Percentiles rank a stretch among this genome's conserved stretches.
Evolutionary conservation across 225 moss, liverwort and hornwort genomes (phyloP).

Genomic region (Ulota crispa): DNA sequence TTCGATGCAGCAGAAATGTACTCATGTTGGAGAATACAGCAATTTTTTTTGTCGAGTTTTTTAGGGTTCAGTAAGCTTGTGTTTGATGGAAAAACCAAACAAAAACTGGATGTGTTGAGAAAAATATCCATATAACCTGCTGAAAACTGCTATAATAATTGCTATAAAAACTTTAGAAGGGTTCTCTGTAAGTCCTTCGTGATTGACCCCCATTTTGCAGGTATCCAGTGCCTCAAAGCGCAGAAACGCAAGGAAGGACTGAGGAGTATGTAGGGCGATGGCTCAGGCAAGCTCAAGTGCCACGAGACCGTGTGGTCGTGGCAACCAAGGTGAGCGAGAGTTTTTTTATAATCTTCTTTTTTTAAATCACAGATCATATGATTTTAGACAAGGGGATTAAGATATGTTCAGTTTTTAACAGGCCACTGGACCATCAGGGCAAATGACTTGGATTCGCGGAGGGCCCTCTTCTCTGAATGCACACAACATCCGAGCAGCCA

Average conservation of each 20-base stretch:
- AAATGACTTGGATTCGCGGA: slow-evolving; percentile 92
- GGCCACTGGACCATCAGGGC: slow-evolving; percentile 84
- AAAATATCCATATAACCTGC: neutral
- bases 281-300: slow-evolving; percentile 61
- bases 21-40: slow-evolving; percentile 8
- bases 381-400: slow-evolving; percentile 13
- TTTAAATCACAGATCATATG: neutral
- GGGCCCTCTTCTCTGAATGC: slow-evolving; percentile 72
- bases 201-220: slow-evolving; percentile 34
- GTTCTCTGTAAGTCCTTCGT: neutral
- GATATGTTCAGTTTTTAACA: slow-evolving; percentile 18
- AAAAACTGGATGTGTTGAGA: too few relatives aligned
- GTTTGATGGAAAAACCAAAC: neutral
- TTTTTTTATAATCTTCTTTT: neutral
- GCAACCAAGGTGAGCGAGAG: slow-evolving; percentile 63
- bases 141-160: neutral
- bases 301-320: slow-evolving; percentile 69
- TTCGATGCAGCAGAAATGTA: slow-evolving; percentile 83
- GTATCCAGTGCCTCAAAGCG: slow-evolving; percentile 85
- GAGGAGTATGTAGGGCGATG: slow-evolving; percentile 78
- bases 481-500: slow-evolving; percentile 68
- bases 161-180: neutral
- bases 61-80: neutral
- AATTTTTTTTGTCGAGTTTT: neutral
- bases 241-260: slow-evolving; percentile 69